phyloP scores from a whole-genome alignment of 2,329 filamentous ascomycete genomes.

The Fusarium metavorans region DNA sequence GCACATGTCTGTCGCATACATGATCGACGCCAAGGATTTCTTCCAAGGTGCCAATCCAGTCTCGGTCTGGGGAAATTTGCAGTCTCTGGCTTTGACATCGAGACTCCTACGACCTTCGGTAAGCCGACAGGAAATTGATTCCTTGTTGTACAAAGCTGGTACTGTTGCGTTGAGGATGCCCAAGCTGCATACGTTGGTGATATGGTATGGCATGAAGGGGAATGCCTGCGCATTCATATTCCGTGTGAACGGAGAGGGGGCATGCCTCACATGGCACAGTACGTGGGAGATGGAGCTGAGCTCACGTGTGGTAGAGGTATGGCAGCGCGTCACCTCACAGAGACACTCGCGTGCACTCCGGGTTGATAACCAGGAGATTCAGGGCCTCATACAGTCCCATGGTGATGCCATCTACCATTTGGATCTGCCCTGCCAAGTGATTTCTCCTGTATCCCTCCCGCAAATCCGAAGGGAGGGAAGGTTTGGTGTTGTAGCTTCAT shows the following conservation, averaged over 20 bases:
- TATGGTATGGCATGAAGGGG: slow-evolving; percentile 49
- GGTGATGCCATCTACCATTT: not conserved
- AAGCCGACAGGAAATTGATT: slow-evolving; percentile 30
- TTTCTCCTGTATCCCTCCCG: slow-evolving; percentile 35
- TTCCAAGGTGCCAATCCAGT: slow-evolving; percentile 38
- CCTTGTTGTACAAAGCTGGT: slow-evolving; percentile 42
- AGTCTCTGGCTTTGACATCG: slow-evolving; percentile 51
- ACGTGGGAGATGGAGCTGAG: slow-evolving; percentile 48
- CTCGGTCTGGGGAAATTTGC: slow-evolving; percentile 40
- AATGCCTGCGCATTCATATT: slow-evolving; percentile 52
- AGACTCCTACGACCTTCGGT: slow-evolving; percentile 35
- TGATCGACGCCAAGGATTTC: slow-evolving; percentile 46
- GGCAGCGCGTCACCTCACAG: slow-evolving; percentile 16
- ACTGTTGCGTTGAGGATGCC: slow-evolving; percentile 45
- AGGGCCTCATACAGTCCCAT: not conserved
- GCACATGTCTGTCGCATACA: slow-evolving; percentile 47
- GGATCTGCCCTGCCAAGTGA: not conserved
- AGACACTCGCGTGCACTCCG: slow-evolving; percentile 31
- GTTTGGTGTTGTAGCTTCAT: not conserved
- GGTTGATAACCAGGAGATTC: slow-evolving; percentile 37
- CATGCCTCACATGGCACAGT: slow-evolving; percentile 48
- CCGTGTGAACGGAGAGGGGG: slow-evolving; percentile 29
- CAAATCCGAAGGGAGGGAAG: slow-evolving; percentile 45
- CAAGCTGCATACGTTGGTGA: slow-evolving; percentile 46
- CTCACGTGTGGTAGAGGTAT: slow-evolving; percentile 39